Evolutionary conservation across 139 green algal genomes (phyloP).

Genomic region (Medakamo hakoo): DNA sequence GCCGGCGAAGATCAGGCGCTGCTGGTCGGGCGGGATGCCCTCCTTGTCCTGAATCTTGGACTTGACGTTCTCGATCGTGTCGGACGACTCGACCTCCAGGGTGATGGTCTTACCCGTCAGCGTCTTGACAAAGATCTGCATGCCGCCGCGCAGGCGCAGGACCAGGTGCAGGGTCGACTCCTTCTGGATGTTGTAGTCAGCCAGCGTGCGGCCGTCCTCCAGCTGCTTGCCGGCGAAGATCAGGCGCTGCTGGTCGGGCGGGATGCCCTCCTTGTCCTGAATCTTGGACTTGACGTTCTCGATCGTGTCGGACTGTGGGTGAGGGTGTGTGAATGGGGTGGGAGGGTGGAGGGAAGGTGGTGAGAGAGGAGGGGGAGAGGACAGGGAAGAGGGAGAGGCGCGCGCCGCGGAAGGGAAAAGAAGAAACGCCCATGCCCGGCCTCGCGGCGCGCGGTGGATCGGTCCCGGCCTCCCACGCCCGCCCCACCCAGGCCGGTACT

Average conservation of each 20-base stretch:
- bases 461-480: too few relatives aligned
- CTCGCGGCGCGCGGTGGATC: too few relatives aligned
- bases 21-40: constrained; percentile 89
- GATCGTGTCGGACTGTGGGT: neutral
- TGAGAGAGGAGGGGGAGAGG: neutral
- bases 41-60: constrained; percentile 93
- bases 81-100: constrained; percentile 63
- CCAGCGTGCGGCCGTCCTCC: constrained; percentile 86
- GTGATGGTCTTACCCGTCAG: constrained; percentile 92
- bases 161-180: constrained; percentile 48
- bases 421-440: neutral
- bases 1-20: constrained; percentile 92
- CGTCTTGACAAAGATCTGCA: constrained; percentile 82
- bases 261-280: constrained; percentile 78
- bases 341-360: neutral
- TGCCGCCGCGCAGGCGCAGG: constrained; percentile 32
- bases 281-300: constrained; percentile 80
- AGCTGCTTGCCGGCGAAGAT: constrained; percentile 96
- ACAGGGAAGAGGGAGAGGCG: neutral
- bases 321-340: neutral
- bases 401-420: neutral
- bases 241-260: constrained; percentile 88
- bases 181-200: constrained; percentile 99
- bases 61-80: constrained; percentile 89
- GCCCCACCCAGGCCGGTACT: too few relatives aligned